phyloP scores from a whole-genome alignment of 768 basidiomycete species.

The Russula dissimulans region DNA sequence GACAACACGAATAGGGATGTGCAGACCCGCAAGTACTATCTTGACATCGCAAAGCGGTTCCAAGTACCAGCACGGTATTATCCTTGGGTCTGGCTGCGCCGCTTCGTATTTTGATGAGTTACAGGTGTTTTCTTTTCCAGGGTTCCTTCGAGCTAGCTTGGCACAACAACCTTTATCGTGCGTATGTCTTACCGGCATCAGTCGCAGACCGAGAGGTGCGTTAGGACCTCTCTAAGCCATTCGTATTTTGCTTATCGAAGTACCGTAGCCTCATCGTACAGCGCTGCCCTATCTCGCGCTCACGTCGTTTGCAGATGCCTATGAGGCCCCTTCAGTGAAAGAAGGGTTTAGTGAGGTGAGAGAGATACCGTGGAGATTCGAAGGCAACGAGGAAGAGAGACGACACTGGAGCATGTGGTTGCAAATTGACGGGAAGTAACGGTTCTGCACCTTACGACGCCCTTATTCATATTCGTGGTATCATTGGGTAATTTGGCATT shows the following conservation, averaged over 20 bases:
- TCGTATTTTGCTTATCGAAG: background rate
- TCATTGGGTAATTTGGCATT: background rate
- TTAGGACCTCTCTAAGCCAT: background rate
- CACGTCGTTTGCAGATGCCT: conserved; percentile 45
- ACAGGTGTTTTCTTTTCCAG: conserved; percentile 69
- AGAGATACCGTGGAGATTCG: conserved; percentile 71
- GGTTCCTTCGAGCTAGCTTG: conserved; percentile 74
- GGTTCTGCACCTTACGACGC: background rate
- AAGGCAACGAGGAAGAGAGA: conserved; percentile 64
- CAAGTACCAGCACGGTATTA: conserved; percentile 48
- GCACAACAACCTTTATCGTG: conserved; percentile 91
- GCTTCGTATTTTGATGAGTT: background rate
- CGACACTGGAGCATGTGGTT: conserved; percentile 79
- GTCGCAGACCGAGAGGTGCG: conserved; percentile 36
- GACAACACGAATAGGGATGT: conserved; percentile 89
- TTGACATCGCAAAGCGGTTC: conserved; percentile 52
- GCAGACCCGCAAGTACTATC: conserved; percentile 59
- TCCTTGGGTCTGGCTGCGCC: background rate
- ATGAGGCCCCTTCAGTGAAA: conserved; percentile 51
- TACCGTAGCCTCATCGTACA: conserved; percentile 37
- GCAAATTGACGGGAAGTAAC: conserved; percentile 61
- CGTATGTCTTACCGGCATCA: conserved; percentile 48
- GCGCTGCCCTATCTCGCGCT: conserved; percentile 54
- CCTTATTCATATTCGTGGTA: background rate
- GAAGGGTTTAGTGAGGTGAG: conserved; percentile 79